These are phyloP conservation scores for Penicillium taxi DNA, from an alignment of 495 filamentous ascomycete species.

Conservation along the genomic window DNA sequence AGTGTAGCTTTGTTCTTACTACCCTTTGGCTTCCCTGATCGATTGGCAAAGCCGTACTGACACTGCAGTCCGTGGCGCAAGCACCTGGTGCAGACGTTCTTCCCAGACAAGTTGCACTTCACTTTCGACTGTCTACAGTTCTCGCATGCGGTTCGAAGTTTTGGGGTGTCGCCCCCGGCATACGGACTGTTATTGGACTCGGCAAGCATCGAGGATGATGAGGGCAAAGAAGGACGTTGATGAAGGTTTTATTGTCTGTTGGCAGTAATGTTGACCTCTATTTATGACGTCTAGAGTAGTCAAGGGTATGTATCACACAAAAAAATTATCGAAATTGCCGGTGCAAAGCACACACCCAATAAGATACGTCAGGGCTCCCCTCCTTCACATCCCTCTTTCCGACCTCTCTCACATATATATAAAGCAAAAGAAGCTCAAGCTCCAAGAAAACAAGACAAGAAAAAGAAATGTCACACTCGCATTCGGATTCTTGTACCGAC, in stretches of 20 bases:
- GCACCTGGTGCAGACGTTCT: constrained; percentile 36
- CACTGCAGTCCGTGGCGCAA: constrained; percentile 39
- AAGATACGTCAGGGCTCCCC: constrained; percentile 4
- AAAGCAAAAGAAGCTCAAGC: constrained; percentile 17
- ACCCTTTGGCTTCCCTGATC: constrained; percentile 42
- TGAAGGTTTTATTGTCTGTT: background rate
- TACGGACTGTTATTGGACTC: constrained; percentile 21
- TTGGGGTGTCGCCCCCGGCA: constrained; percentile 24
- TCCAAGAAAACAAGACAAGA: constrained; percentile 6
- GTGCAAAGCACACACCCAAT: constrained; percentile 5
- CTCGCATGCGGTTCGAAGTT: constrained; percentile 41
- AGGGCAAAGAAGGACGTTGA: background rate
- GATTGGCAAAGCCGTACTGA: constrained; percentile 39
- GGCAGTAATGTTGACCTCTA: too few species aligned
- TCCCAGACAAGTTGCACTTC: constrained; percentile 38
- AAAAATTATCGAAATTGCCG: constrained; percentile 2
- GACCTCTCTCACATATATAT: constrained; percentile 8
- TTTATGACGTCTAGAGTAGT: too few species aligned
- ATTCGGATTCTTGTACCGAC: constrained; percentile 29
- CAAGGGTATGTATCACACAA: constrained; percentile 1
- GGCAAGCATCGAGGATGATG: constrained; percentile 25
- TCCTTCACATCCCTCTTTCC: constrained; percentile 2
- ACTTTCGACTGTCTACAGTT: constrained; percentile 43
- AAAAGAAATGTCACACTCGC: constrained; percentile 24
- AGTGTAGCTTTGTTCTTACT: constrained; percentile 42